Conservation (phyloP, 2,329 filamentous ascomycete species). For the Fusarium citri region DNA sequence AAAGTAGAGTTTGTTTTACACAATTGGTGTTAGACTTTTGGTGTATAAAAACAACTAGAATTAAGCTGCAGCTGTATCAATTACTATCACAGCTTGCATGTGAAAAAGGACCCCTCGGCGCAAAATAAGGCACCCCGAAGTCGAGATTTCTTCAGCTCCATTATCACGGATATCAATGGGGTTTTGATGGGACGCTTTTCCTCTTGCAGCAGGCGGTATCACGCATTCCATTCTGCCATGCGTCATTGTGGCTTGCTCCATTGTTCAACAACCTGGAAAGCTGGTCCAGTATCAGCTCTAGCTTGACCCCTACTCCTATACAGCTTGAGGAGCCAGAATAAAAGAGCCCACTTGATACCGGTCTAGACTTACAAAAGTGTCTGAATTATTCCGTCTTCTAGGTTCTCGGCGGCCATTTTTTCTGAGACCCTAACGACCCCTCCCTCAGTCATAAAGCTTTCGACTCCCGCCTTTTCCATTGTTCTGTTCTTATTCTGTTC, state of each 20-base stretch:
- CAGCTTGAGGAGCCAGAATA: neutral
- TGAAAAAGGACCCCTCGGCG: conserved; percentile 43
- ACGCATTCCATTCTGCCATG: conserved; percentile 42
- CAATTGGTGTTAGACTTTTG: too few species aligned
- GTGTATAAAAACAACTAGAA: neutral
- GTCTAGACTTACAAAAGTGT: neutral
- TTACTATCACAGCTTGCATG: conserved; percentile 31
- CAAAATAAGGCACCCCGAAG: conserved; percentile 7
- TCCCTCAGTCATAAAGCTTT: conserved; percentile 39
- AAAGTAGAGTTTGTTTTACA: neutral
- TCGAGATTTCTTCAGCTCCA: conserved; percentile 21
- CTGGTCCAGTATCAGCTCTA: conserved; percentile 37
- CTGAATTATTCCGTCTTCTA: neutral
- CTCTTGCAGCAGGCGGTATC: conserved; percentile 43
- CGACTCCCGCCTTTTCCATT: conserved; percentile 3
- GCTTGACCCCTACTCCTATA: neutral
- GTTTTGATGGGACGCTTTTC: conserved; percentile 47
- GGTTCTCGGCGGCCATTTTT: neutral
- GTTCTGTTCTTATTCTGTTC: neutral
- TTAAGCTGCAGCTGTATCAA: neutral
- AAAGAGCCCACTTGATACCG: neutral
- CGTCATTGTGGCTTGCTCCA: conserved; percentile 47
- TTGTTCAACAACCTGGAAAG: conserved; percentile 47
- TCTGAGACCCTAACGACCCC: conserved; percentile 25
- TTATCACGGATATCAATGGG: conserved; percentile 39